phyloP scores from a whole-genome alignment of 768 basidiomycete species.

The Termitomyces sp. region DNA sequence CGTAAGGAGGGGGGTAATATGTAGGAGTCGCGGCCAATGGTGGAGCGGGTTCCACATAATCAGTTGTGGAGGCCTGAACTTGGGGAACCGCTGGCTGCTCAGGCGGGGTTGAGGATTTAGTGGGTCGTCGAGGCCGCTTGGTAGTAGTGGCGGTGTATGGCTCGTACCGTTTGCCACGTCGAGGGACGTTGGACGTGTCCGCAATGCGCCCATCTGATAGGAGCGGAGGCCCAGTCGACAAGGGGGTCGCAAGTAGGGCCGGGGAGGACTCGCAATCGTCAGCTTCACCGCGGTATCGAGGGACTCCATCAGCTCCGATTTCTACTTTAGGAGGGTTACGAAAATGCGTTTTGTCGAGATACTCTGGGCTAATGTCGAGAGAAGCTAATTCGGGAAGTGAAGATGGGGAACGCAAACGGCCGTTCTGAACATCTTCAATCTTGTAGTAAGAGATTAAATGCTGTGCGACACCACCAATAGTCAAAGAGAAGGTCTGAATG shows the following conservation, averaged over 20 bases:
- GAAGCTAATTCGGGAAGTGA: slow-evolving; percentile 84
- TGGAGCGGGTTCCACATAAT: slow-evolving; percentile 3
- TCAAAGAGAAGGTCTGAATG: slow-evolving; percentile 83
- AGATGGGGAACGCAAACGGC: slow-evolving; percentile 84
- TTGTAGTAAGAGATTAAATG: slow-evolving; percentile 96
- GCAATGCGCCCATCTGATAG: slow-evolving; percentile 42
- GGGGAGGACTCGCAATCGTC: slow-evolving; percentile 60
- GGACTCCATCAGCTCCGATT: slow-evolving; percentile 76
- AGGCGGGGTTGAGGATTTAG: slow-evolving; percentile 10
- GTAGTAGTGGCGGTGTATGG: slow-evolving; percentile 10
- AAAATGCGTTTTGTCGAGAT: slow-evolving; percentile 89
- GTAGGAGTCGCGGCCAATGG: background rate
- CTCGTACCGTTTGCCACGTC: slow-evolving; percentile 15
- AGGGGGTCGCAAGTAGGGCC: slow-evolving; percentile 34
- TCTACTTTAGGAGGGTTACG: slow-evolving; percentile 89
- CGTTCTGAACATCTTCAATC: slow-evolving; percentile 85
- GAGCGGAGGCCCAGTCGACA: slow-evolving; percentile 46
- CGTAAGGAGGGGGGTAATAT: background rate
- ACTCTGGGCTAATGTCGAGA: slow-evolving; percentile 83
- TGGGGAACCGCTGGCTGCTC: slow-evolving; percentile 6
- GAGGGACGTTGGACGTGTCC: slow-evolving; percentile 20
- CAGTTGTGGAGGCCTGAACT: background rate
- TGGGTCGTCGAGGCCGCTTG: slow-evolving; percentile 14
- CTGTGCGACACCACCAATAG: slow-evolving; percentile 80
- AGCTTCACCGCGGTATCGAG: slow-evolving; percentile 80